These are phyloP conservation scores for Syzygium grande DNA, from an alignment of 345 rosid genomes.

Conservation along the genomic window DNA sequence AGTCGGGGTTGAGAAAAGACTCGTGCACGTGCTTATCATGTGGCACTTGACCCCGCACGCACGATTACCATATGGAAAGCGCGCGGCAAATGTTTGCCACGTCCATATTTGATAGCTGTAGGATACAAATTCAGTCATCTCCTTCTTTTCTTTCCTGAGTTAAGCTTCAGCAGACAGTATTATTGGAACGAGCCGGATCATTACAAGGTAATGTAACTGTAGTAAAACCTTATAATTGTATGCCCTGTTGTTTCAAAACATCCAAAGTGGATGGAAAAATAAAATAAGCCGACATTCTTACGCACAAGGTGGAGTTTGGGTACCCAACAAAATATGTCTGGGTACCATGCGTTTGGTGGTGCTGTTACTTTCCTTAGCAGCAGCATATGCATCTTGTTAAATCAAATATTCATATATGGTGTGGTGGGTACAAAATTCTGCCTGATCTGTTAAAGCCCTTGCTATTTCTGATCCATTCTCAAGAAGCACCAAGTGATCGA, in stretches of 20 bases:
- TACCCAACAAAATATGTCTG: neutral
- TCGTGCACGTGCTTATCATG: no score
- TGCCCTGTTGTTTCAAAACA: neutral
- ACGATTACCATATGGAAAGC: no score
- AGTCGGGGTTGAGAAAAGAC: no score
- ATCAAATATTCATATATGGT: neutral
- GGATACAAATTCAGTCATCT: neutral
- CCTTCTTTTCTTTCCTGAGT: neutral
- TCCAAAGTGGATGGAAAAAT: neutral
- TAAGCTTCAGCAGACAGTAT: neutral
- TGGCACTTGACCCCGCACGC: no score
- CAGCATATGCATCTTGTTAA: neutral
- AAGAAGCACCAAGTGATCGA: slow-evolving; percentile 82
- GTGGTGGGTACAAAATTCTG: neutral
- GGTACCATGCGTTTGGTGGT: neutral
- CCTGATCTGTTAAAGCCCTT: slow-evolving; percentile 26
- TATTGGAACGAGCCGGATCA: neutral
- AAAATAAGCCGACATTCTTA: neutral
- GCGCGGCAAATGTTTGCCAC: no score
- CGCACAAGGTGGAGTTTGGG: neutral
- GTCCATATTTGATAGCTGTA: neutral
- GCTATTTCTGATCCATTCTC: slow-evolving; percentile 76
- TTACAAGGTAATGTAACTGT: neutral
- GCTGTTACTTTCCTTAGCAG: slow-evolving; percentile 14
- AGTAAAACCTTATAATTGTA: neutral